Evolutionary conservation across 495 filamentous ascomycete species (phyloP).

Genomic region (Pseudoneurospora amorphoporcata): DNA sequence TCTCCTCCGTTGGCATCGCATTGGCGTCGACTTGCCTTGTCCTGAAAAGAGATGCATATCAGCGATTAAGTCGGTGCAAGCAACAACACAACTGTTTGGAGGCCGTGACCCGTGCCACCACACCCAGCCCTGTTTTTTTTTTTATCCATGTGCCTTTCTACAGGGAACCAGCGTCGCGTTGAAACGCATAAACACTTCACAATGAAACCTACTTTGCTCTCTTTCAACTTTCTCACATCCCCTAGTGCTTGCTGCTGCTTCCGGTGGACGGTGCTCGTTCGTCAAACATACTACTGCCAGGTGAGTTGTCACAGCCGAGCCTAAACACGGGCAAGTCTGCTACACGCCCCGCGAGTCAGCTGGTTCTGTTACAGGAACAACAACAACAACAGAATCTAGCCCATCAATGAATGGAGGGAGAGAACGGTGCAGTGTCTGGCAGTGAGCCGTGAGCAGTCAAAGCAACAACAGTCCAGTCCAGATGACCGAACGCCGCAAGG

Average conservation of each 20-base stretch:
- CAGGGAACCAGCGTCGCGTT: neutral
- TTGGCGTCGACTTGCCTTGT: neutral
- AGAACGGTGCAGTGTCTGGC: neutral
- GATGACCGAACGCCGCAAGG: neutral
- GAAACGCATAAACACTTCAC: neutral
- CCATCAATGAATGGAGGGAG: neutral
- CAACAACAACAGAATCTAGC: neutral
- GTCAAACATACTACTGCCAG: neutral
- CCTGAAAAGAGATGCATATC: neutral
- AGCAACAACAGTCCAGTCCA: constrained; percentile 4
- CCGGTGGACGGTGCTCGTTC: neutral
- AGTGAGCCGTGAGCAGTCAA: neutral
- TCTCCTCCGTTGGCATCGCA: neutral
- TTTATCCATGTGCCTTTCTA: neutral
- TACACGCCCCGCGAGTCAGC: neutral
- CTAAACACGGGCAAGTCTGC: neutral
- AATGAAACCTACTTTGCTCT: neutral
- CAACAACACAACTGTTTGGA: neutral
- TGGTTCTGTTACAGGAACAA: neutral
- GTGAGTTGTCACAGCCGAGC: neutral
- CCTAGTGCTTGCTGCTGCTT: neutral
- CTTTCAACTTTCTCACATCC: neutral
- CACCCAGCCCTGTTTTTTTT: neutral
- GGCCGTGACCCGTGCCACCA: neutral
- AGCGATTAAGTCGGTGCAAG: neutral